Evolutionary conservation across 1,284 basidiomycete genomes (phyloP), one percentile per base, ranked within the genome.

Genomic region (Puccinia coronata): DNA sequence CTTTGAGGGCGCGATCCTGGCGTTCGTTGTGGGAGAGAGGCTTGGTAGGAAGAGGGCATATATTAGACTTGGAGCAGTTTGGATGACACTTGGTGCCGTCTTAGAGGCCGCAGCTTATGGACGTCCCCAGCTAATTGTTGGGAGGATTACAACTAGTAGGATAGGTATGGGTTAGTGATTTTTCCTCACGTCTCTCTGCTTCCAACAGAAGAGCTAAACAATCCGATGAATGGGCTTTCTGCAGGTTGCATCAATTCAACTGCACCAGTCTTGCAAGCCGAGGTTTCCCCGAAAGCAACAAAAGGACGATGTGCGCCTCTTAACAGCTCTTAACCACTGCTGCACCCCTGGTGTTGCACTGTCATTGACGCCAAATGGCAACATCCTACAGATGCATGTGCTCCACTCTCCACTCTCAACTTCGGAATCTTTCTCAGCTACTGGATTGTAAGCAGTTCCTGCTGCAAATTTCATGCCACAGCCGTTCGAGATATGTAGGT

Each of bases 211-310:
- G n/a, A n/a, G n/a, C n/a, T n/a, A 84, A 78, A 83, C 86, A 85
- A 80, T 85, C 85, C 0, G 85, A 85, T 16, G 84, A 84, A 28
- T 85, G 85, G 0, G 85, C n/a, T n/a, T 86, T 11, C 80, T 86
- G 11, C 85, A 85, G 81, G 82, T 83, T 23, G n/a, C n/a, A n/a
- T n/a, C n/a, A n/a, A n/a, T n/a, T n/a, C n/a, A n/a, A n/a, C n/a
- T n/a, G n/a, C n/a, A n/a, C n/a, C n/a, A n/a, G n/a, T n/a, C n/a
- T n/a, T n/a, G n/a, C n/a, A n/a, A n/a, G n/a, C n/a, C n/a, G n/a
- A n/a, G n/a, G n/a, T n/a, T n/a, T n/a, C n/a, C n/a, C n/a, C n/a
- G n/a, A n/a, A n/a, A n/a, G n/a, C 85, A 86, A 78, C 83, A 85
- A 11, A 85, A 83, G 85, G 86, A 12, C 83, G 84, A 57, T 86